Percentiles rank a stretch among this genome's conserved stretches.
These are phyloP conservation scores for Chionographis japonica DNA, from an alignment of 106 monocot genomes.

Conservation along the genomic window DNA sequence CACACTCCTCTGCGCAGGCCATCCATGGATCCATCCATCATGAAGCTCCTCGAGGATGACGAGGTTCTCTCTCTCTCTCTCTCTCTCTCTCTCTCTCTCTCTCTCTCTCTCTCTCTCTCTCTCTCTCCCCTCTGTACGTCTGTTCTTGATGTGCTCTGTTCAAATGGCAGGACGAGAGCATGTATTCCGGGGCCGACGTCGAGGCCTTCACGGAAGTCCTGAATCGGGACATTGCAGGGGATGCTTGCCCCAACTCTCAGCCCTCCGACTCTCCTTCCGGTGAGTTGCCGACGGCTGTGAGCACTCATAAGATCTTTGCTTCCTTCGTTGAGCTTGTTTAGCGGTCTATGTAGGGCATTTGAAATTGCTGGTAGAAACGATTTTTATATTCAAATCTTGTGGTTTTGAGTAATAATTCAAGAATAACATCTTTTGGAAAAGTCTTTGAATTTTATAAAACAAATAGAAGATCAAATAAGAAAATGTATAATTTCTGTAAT, in stretches of 20 bases:
- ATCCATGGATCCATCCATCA: constrained; percentile 43
- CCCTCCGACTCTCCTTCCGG: constrained; percentile 2
- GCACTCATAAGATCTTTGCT: neutral
- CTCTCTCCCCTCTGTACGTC: no score
- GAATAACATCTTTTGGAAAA: no score
- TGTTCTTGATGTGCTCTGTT: neutral
- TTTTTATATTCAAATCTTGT: no score
- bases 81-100: neutral
- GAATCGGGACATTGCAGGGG: constrained; percentile 43
- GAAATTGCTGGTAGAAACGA: no score
- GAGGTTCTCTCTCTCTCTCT: no score
- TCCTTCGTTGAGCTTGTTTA: no score
- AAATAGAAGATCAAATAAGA: no score
- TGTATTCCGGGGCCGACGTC: constrained; percentile 45
- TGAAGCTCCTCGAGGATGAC: constrained; percentile 46
- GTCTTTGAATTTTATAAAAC: no score
- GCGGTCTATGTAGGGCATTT: no score
- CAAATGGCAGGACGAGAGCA: constrained; percentile 39
- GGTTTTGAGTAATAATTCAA: no score
- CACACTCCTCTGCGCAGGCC: no score
- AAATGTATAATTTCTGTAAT: no score
- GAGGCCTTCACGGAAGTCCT: constrained; percentile 58
- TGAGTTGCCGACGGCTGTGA: constrained; percentile 9
- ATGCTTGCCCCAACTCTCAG: constrained; percentile 1
- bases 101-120: neutral